Conservation (phyloP, 1,284 basidiomycete species). For the Ustilago crameri region DNA sequence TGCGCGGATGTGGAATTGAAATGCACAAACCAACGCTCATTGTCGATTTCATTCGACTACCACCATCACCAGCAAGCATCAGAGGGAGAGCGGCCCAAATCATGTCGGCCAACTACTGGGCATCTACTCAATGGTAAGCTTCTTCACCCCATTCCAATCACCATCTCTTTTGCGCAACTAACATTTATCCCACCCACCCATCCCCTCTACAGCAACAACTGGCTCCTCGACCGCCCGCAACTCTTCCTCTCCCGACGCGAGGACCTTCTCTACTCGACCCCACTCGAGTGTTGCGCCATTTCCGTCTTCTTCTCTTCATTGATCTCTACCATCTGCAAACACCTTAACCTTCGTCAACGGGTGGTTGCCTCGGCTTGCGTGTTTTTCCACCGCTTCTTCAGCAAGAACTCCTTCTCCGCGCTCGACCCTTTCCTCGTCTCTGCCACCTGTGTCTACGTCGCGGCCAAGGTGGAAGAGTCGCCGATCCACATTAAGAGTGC, state of each 20-base stretch:
- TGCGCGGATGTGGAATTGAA: too few relatives aligned
- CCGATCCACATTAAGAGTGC: constrained; percentile 93
- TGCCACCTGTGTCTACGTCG: constrained; percentile 92
- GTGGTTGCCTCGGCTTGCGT: constrained; percentile 92
- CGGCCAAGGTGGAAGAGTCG: constrained; percentile 94
- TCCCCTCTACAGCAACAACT: constrained; percentile 65
- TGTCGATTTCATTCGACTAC: too few relatives aligned
- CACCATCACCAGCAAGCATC: too few relatives aligned
- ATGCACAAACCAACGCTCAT: too few relatives aligned
- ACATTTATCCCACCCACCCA: too few relatives aligned
- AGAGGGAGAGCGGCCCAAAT: too few relatives aligned
- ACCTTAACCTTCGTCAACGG: constrained; percentile 83
- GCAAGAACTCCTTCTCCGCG: constrained; percentile 77
- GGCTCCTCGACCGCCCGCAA: constrained; percentile 59
- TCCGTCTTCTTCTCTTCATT: constrained; percentile 52
- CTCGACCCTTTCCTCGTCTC: constrained; percentile 93
- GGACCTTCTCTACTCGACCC: constrained; percentile 55
- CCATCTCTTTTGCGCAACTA: not conserved
- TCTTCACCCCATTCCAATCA: not conserved
- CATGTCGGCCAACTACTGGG: constrained; percentile 66
- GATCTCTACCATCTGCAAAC: constrained; percentile 79
- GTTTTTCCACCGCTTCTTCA: constrained; percentile 92
- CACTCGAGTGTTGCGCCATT: constrained; percentile 56
- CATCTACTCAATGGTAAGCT: constrained; percentile 61
- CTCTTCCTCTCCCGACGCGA: constrained; percentile 56